These are phyloP conservation scores for Coprinopsis strossmayeri DNA, from an alignment of 768 basidiomycete genomes.

Conservation along the genomic window DNA sequence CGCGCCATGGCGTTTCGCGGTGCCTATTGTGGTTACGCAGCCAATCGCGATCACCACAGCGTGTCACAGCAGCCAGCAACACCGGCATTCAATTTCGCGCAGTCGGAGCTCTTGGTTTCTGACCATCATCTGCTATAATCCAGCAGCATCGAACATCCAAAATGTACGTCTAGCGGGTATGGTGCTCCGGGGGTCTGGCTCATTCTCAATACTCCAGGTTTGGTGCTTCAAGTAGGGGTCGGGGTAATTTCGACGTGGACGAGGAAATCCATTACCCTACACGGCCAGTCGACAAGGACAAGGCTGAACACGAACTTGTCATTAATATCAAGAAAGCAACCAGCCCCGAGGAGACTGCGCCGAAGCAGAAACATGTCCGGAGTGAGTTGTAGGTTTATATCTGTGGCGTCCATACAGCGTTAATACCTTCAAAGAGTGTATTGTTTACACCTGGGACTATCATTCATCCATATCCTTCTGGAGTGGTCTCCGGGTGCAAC, in stretches of 20 bases:
- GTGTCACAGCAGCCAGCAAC: background rate
- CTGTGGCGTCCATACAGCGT: too few species aligned
- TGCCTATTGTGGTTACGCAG: background rate
- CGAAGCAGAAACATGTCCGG: constrained; percentile 98
- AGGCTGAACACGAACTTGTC: constrained; percentile 90
- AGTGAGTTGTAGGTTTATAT: too few species aligned
- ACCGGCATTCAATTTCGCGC: background rate
- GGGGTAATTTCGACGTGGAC: constrained; percentile 59
- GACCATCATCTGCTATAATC: background rate
- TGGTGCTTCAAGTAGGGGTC: constrained; percentile 28
- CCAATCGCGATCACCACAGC: background rate
- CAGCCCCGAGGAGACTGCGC: constrained; percentile 89
- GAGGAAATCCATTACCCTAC: constrained; percentile 92
- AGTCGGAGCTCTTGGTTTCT: background rate
- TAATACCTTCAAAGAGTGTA: too few species aligned
- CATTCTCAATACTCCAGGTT: constrained; percentile 26
- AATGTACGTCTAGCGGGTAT: too few species aligned
- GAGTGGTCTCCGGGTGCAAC: constrained; percentile 94
- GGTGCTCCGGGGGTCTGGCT: constrained; percentile 1
- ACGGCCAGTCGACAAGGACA: constrained; percentile 96
- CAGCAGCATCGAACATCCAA: too few species aligned
- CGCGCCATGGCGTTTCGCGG: constrained; percentile 4
- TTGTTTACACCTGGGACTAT: constrained; percentile 99
- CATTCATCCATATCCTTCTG: constrained; percentile 97
- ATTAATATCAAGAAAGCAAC: constrained; percentile 99